A percentile compares a stretch with the other conserved stretches of the same genome.
Conservation (phyloP, 768 basidiomycete genomes). For the Amanita rimosa region DNA sequence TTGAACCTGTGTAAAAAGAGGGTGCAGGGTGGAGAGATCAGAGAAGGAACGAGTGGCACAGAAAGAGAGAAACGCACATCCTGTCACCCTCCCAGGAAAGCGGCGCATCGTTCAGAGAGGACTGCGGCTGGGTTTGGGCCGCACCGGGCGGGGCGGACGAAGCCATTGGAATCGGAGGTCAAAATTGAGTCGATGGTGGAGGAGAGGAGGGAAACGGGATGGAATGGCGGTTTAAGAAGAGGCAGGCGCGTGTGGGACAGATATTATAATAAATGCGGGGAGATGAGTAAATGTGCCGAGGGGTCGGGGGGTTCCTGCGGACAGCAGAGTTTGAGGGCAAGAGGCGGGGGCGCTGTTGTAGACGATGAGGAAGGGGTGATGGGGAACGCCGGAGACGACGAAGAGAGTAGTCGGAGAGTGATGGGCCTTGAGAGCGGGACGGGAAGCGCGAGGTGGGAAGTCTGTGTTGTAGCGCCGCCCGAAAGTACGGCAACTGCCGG, state of each 20-base stretch:
- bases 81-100: constrained; percentile 78
- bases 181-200: constrained; percentile 5
- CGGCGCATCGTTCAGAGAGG: constrained; percentile 12
- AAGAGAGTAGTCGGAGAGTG: constrained; percentile 9
- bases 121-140: constrained; percentile 11
- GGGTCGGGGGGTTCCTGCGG: not conserved
- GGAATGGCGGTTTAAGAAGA: constrained; percentile 1
- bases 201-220: constrained; percentile 3
- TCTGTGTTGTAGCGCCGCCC: constrained; percentile 23
- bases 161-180: not conserved
- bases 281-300: constrained; percentile 8
- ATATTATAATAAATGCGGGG: constrained; percentile 3
- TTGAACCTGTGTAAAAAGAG: constrained; percentile 51
- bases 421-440: constrained; percentile 11
- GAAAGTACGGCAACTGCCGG: constrained; percentile 19
- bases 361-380: constrained; percentile 12
- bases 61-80: constrained; percentile 40
- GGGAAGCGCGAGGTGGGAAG: constrained; percentile 17
- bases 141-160: constrained; percentile 4
- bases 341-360: constrained; percentile 8
- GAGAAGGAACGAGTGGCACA: not conserved
- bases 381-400: constrained; percentile 11
- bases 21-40: not conserved
- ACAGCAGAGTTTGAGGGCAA: constrained; percentile 1
- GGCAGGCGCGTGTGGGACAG: constrained; percentile 5